Base-by-base conservation (phyloP, 805 yeast species). In the Schizosaccharomyces lindneri region DNA sequence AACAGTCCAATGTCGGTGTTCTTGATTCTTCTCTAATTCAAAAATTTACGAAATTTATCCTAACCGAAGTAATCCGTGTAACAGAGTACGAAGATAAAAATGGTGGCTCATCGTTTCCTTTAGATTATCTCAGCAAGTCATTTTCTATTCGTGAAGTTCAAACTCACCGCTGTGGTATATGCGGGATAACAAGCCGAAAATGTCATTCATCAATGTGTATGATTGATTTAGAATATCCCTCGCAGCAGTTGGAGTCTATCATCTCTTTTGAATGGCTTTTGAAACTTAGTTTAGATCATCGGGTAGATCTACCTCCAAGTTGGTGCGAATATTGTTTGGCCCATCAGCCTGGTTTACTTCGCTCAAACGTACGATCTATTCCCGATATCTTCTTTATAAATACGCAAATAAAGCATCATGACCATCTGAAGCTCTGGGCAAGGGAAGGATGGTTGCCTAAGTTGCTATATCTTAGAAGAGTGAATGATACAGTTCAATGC, bases 371-470 rank as follows among this genome's bases (percentile, higher is more conserved):
- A 24, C 31, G 36, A 17, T 21, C 31, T 24, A 17, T 29, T 19
- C 57, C 57, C 2, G 36, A 21, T 6, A 17, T 21, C 6, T 51
- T 51, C 7, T 51, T 51, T 29, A 51, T 51, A 21, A 21, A 51
- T 15, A 51, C 57, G 1, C 31, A 51, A 24, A 29, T 51, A 9
- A 21, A 51, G n/a, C 31, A 29, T 29, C 36, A 51, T 21, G 36
- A 51, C 9, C 57, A 51, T 17, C 29, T 24, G 57, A 51, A 51
- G 43, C 11, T 65, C 3, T 65, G 66, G 66, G 61, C 51, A 55
- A 62, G 62, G 29, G 61, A 62, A 43, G 61, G 62, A 21, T 65
- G 65, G 59, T 36, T 65, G 31, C 66, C 66, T n/a, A 43, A 51
- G 59, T 59, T 61, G 39, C 57, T 64, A 13, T 46, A 27, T 24